phyloP scores from a whole-genome alignment of 2,329 filamentous ascomycete species.

The Sporothrix curviconia region DNA sequence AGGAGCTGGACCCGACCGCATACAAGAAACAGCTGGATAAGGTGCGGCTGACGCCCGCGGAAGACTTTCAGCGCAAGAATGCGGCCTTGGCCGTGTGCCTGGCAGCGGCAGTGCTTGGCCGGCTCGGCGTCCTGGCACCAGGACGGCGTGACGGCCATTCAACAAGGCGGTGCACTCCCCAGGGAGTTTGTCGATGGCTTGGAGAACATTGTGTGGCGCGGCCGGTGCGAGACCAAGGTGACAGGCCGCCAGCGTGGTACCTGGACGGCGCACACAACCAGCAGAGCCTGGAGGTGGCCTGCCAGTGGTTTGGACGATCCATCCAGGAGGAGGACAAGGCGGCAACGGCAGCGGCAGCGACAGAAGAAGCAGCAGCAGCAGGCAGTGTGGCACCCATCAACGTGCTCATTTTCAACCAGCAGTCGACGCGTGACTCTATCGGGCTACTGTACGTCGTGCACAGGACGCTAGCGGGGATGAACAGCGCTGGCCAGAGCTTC shows the following conservation, averaged over 20 bases:
- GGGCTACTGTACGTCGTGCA: conserved; percentile 54
- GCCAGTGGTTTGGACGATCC: conserved; percentile 63
- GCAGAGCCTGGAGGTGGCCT: conserved; percentile 72
- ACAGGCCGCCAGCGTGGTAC: conserved; percentile 59
- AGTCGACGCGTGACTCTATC: conserved; percentile 67
- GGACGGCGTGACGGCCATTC: conserved; percentile 11
- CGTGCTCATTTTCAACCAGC: conserved; percentile 85
- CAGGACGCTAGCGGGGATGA: conserved; percentile 30
- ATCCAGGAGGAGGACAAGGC: conserved; percentile 2
- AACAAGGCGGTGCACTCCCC: conserved; percentile 33
- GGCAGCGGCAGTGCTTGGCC: conserved; percentile 35
- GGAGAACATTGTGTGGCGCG: conserved; percentile 60
- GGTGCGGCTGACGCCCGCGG: conserved; percentile 17
- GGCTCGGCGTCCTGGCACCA: conserved; percentile 42
- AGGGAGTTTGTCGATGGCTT: conserved; percentile 58
- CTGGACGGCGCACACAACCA: conserved; percentile 84
- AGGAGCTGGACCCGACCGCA: conserved; percentile 17
- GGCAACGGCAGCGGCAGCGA: background rate
- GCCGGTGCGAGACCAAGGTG: conserved; percentile 63
- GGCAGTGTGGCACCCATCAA: too few species aligned
- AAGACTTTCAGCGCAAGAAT: conserved; percentile 20
- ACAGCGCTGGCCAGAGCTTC: conserved; percentile 42
- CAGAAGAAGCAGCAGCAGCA: too few species aligned
- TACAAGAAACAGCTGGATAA: conserved; percentile 10
- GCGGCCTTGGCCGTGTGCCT: conserved; percentile 31